A percentile compares a stretch with the other conserved stretches of the same genome.
Evolutionary conservation across 768 basidiomycete genomes (phyloP).

Genomic region (Multifurca ochricompacta): DNA sequence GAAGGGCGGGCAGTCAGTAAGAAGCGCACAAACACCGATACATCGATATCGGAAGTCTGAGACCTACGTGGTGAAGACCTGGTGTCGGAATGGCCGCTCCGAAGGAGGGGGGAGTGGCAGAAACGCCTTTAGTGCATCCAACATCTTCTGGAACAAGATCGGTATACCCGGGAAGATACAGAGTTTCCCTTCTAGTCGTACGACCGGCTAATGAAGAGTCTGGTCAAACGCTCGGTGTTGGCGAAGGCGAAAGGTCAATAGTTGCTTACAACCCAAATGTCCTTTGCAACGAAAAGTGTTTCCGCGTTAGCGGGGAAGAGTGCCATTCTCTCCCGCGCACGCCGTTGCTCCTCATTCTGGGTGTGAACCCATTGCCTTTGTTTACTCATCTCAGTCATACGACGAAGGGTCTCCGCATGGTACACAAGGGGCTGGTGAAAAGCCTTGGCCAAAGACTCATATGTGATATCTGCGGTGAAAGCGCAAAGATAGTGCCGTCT

Average conservation of each 20-base stretch:
- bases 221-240: background rate
- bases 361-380: constrained; percentile 47
- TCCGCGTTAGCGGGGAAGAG: constrained; percentile 77
- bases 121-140: constrained; percentile 63
- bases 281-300: constrained; percentile 66
- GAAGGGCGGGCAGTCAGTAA: constrained; percentile 1
- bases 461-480: constrained; percentile 66
- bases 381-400: constrained; percentile 59
- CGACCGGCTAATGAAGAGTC: constrained; percentile 56
- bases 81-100: constrained; percentile 68
- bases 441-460: constrained; percentile 77
- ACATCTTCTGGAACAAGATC: constrained; percentile 70
- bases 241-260: background rate
- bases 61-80: constrained; percentile 74
- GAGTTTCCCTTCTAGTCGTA: constrained; percentile 76
- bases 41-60: constrained; percentile 9
- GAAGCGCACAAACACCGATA: background rate
- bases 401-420: constrained; percentile 66
- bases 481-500: background rate
- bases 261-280: constrained; percentile 77
- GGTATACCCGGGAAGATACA: constrained; percentile 94
- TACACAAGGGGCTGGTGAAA: constrained; percentile 66
- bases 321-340: constrained; percentile 83
- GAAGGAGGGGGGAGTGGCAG: constrained; percentile 70
- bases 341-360: constrained; percentile 67